Percentiles rank a stretch among this genome's conserved stretches.
Conservation (phyloP, 176 grass and related monocot species). For the Tillandsia leiboldiana region DNA sequence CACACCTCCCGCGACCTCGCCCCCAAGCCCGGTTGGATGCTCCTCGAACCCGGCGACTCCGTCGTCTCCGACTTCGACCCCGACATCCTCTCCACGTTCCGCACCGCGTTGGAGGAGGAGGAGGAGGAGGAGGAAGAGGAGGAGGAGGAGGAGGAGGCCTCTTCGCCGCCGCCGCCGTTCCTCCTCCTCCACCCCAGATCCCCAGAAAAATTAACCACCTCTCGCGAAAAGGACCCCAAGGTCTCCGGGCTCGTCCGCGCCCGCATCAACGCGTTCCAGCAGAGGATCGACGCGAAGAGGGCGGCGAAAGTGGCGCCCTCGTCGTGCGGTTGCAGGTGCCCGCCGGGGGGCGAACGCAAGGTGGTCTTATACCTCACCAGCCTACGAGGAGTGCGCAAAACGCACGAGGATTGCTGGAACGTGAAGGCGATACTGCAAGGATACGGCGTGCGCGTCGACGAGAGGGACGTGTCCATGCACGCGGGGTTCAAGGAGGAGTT, state of each 20-base stretch:
- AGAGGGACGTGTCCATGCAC: conserved; percentile 90
- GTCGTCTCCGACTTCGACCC: conserved; percentile 44
- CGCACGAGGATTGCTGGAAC: conserved; percentile 83
- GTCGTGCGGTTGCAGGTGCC: background rate
- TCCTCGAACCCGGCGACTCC: conserved; percentile 7
- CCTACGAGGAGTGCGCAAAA: conserved; percentile 76
- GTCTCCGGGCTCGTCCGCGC: conserved; percentile 60
- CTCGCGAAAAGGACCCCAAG: conserved; percentile 20
- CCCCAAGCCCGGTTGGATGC: background rate
- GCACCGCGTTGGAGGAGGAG: conserved; percentile 19
- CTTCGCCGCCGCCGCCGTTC: conserved; percentile 1
- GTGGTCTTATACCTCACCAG: conserved; percentile 82
- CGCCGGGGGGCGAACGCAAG: conserved; percentile 32
- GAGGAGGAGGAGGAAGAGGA: conserved; percentile 27
- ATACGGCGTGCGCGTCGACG: conserved; percentile 66
- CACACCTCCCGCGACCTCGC: background rate
- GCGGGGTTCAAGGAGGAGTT: conserved; percentile 83
- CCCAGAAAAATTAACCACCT: background rate
- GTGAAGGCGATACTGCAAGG: conserved; percentile 47
- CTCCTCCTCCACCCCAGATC: background rate
- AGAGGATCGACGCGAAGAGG: conserved; percentile 61
- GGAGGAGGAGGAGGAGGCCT: conserved; percentile 3
- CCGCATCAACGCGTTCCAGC: conserved; percentile 61
- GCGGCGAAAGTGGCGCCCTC: conserved; percentile 22
- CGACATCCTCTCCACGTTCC: conserved; percentile 42